Conservation (phyloP, 129 eudicot species). For the Arctium lappa region DNA sequence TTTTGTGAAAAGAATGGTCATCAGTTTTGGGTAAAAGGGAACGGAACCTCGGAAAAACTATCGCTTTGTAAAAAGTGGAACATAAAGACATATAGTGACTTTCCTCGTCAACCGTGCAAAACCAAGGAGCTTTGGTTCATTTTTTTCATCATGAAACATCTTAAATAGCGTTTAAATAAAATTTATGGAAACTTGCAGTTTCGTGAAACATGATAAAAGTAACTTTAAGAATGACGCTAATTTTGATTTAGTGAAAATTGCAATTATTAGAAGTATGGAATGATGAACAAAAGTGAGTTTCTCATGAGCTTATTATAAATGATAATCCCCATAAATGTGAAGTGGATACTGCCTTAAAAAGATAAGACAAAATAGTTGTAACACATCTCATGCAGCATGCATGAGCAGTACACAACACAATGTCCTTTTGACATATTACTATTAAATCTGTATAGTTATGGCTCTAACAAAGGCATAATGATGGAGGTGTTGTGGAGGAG, state of each 20-base stretch:
- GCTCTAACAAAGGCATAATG: constrained; percentile 3
- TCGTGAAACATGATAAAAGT: not conserved
- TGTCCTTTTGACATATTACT: not conserved
- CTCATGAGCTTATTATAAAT: not conserved
- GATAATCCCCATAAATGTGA: not conserved
- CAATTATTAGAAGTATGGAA: not conserved
- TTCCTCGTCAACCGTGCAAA: not conserved
- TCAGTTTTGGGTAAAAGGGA: not conserved
- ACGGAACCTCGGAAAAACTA: not conserved
- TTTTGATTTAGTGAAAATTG: not conserved
- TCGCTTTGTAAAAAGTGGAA: not conserved
- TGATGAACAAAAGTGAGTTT: not conserved
- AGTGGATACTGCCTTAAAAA: not conserved
- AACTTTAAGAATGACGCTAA: not conserved
- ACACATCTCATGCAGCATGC: not conserved
- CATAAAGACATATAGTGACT: not conserved
- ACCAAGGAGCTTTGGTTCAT: not conserved
- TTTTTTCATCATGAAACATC: not conserved
- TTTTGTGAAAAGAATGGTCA: not conserved
- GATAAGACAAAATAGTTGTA: not conserved
- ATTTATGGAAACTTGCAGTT: not conserved
- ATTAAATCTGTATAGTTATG: not conserved
- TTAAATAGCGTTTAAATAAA: not conserved
- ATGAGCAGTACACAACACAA: not conserved
- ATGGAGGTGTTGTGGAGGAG: not conserved